Percentiles rank a stretch among this genome's conserved stretches.
phyloP scores from a whole-genome alignment of 2,329 filamentous ascomycete genomes.

The Diaporthe vaccinii region DNA sequence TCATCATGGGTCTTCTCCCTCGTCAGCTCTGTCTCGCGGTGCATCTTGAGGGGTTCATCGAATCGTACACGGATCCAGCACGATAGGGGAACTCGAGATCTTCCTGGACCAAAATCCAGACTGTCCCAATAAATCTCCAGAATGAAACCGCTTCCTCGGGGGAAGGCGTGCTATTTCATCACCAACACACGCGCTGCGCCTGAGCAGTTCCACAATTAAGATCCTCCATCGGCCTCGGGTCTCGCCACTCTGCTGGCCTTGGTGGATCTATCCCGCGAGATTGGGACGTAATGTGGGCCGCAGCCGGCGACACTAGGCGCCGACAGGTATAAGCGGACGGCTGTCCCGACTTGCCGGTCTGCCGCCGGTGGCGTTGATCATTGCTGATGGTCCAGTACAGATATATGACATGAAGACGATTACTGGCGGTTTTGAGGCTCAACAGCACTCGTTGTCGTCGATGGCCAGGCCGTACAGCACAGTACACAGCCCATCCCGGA shows the following conservation, averaged over 20 bases:
- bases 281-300: constrained; percentile 14
- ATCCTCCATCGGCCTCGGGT: constrained; percentile 27
- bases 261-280: constrained; percentile 25
- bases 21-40: constrained; percentile 33
- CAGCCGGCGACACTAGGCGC: constrained; percentile 16
- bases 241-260: constrained; percentile 31
- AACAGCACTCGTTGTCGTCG: neutral
- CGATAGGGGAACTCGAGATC: neutral
- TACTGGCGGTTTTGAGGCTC: neutral
- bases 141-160: neutral
- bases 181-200: neutral
- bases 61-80: constrained; percentile 13
- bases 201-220: constrained; percentile 25
- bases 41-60: constrained; percentile 26
- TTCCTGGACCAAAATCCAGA: neutral
- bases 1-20: constrained; percentile 38
- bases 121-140: neutral
- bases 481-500: neutral
- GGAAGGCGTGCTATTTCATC: constrained; percentile 32
- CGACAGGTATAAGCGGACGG: neutral
- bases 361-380: neutral
- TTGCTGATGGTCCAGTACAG: neutral
- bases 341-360: no score
- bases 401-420: neutral
- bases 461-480: neutral